These are phyloP conservation scores for Boeremia exigua DNA, from an alignment of 2,329 filamentous ascomycete species.

Conservation along the genomic window DNA sequence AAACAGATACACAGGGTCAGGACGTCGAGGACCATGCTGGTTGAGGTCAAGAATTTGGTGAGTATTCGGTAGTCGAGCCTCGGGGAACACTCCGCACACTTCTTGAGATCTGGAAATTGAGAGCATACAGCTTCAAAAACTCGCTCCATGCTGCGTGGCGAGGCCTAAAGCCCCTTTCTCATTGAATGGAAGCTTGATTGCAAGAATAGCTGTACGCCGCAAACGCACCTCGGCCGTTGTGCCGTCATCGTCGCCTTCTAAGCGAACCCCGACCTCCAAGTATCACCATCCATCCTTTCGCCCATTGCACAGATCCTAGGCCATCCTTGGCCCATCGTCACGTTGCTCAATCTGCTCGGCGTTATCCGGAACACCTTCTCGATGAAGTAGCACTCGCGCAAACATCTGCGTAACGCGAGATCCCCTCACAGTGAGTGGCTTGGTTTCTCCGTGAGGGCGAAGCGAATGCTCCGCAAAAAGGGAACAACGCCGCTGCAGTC, in stretches of 20 bases:
- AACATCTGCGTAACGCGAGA: neutral
- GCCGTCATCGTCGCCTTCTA: neutral
- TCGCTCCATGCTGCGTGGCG: too few species aligned
- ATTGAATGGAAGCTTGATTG: too few species aligned
- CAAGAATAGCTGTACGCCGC: too few species aligned
- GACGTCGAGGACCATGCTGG: too few species aligned
- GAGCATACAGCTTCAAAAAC: too few species aligned
- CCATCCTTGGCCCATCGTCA: conserved; percentile 9
- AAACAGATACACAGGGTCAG: too few species aligned
- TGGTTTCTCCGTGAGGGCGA: conserved; percentile 23
- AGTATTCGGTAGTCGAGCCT: too few species aligned
- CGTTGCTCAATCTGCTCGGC: conserved; percentile 4
- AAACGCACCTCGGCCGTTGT: neutral
- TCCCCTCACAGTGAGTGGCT: conserved; percentile 15
- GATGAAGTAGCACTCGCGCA: conserved; percentile 10
- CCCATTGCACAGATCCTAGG: neutral
- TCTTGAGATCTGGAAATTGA: too few species aligned
- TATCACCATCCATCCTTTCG: conserved; percentile 1
- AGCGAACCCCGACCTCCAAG: conserved; percentile 3
- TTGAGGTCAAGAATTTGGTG: too few species aligned
- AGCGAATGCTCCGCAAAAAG: conserved; percentile 12
- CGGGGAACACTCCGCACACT: too few species aligned
- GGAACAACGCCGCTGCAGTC: conserved; percentile 19
- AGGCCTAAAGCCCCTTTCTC: too few species aligned
- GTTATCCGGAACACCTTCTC: conserved; percentile 11